phyloP scores from a whole-genome alignment of 345 rosid species.

The Sisymbrium altissimum region DNA sequence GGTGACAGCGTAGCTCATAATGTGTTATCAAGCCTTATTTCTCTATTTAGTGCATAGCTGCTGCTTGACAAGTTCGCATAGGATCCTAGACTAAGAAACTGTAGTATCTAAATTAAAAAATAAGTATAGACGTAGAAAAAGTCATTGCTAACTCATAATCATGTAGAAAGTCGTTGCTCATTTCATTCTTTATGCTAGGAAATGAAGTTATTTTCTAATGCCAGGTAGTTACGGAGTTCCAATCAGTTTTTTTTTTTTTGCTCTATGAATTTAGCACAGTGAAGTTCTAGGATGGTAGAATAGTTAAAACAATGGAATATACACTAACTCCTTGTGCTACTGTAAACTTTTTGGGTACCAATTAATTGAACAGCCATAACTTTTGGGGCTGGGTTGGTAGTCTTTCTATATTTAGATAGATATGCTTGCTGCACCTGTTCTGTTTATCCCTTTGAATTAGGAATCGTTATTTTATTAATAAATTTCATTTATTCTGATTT shows the following conservation, averaged over 20 bases:
- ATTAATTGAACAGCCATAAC: not conserved
- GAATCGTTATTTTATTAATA: not conserved
- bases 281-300: not conserved
- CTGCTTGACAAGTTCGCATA: not conserved
- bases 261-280: not conserved
- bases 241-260: not conserved
- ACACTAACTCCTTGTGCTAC: not conserved
- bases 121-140: not conserved
- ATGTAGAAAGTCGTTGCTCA: not conserved
- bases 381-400: not conserved
- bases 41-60: conserved; percentile 2
- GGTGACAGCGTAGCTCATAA: not conserved
- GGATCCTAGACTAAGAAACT: not conserved
- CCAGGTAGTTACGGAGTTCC: not conserved
- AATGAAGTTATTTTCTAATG: not conserved
- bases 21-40: not conserved
- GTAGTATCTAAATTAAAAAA: not conserved
- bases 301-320: not conserved
- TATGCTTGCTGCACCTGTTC: not conserved
- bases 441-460: not conserved
- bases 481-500: not conserved
- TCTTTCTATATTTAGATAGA: not conserved
- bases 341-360: not conserved
- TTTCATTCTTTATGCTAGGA: not conserved
- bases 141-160: not conserved